phyloP scores from a whole-genome alignment of 257 asterid species.

The Scutellaria galericulata region DNA sequence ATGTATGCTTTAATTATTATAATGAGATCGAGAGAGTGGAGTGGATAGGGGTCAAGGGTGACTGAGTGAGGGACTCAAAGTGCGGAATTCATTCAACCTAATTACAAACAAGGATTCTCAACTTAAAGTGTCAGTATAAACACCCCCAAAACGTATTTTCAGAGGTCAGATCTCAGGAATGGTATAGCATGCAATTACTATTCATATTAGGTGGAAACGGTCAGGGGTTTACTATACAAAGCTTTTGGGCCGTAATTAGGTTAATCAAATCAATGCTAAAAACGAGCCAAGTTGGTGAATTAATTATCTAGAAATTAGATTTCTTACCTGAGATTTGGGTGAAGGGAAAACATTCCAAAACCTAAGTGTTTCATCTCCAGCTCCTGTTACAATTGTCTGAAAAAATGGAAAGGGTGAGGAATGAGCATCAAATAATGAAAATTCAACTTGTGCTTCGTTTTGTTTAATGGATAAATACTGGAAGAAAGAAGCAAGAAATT shows the following conservation, averaged over 20 bases:
- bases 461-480: background rate
- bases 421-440: background rate
- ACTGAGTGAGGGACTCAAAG: too few species aligned
- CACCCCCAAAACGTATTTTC: too few species aligned
- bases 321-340: constrained; percentile 83
- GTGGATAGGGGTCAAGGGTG: too few species aligned
- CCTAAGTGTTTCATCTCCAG: constrained; percentile 96
- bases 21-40: too few species aligned
- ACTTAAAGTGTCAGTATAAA: too few species aligned
- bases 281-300: background rate
- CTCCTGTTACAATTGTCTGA: constrained; percentile 97
- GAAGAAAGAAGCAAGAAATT: background rate
- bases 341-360: constrained; percentile 98
- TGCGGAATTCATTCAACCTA: too few species aligned
- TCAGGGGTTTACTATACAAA: too few species aligned
- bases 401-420: constrained; percentile 15
- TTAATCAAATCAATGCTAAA: background rate
- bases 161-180: background rate
- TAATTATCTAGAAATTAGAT: constrained; percentile 1
- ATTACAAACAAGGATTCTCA: too few species aligned
- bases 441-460: constrained; percentile 2
- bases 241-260: background rate
- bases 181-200: background rate
- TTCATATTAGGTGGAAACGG: background rate
- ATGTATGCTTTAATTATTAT: too few species aligned